Evolutionary conservation across 2,329 filamentous ascomycete genomes (phyloP).

Genomic region (Thielaviopsis musarum): DNA sequence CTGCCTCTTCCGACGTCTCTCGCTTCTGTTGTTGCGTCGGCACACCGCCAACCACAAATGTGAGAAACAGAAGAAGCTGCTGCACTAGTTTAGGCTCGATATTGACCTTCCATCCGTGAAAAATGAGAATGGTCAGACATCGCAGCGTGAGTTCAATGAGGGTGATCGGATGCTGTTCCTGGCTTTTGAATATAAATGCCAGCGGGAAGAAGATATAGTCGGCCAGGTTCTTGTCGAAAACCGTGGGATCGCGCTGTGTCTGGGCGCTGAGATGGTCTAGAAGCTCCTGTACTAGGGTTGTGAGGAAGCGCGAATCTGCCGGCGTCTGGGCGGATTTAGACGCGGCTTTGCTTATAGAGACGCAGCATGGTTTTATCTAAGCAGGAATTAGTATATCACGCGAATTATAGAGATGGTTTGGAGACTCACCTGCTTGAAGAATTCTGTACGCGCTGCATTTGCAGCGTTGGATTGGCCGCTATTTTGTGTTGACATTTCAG

Average conservation of each 20-base stretch:
- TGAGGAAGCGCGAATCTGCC: slow-evolving; percentile 26
- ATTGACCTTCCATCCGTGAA: slow-evolving; percentile 59
- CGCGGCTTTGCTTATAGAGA: slow-evolving; percentile 41
- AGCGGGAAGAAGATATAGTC: slow-evolving; percentile 94
- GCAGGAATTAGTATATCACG: not conserved
- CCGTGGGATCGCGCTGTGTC: slow-evolving; percentile 25
- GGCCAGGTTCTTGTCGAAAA: slow-evolving; percentile 64
- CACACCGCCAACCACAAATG: slow-evolving; percentile 61
- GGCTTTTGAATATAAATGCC: slow-evolving; percentile 66
- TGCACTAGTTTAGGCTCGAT: slow-evolving; percentile 58
- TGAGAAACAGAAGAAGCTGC: slow-evolving; percentile 72
- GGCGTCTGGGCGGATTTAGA: slow-evolving; percentile 30
- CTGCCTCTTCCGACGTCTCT: slow-evolving; percentile 53
- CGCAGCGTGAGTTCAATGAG: slow-evolving; percentile 61
- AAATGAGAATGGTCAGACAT: slow-evolving; percentile 57
- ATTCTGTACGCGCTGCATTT: slow-evolving; percentile 17
- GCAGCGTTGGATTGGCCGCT: not conserved
- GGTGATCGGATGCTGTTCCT: slow-evolving; percentile 52
- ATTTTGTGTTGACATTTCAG: not conserved
- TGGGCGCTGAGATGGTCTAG: slow-evolving; percentile 29
- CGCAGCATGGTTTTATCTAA: slow-evolving; percentile 46
- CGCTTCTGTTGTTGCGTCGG: slow-evolving; percentile 35
- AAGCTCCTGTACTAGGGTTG: slow-evolving; percentile 28
- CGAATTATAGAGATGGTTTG: slow-evolving; percentile 1
- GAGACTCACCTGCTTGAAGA: slow-evolving; percentile 22